Conservation (phyloP, 2,329 filamentous ascomycete genomes). For the Colletotrichum echinochloae region DNA sequence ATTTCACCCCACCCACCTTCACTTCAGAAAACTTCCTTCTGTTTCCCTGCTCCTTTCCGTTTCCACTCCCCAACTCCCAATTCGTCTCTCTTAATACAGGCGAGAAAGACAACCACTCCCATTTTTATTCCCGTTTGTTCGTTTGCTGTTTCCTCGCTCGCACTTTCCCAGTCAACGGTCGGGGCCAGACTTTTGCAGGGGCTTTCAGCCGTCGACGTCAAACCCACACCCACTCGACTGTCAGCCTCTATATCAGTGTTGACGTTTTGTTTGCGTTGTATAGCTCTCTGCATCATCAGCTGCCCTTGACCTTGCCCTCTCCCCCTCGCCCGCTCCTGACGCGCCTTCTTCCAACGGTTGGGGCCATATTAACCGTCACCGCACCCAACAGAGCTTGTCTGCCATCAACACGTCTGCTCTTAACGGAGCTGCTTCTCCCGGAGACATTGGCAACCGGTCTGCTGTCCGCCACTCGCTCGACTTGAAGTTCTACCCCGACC, state of each 20-base stretch:
- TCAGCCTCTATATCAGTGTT: slow-evolving; percentile 45
- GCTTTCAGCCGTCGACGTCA: slow-evolving; percentile 14
- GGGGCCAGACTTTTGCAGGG: slow-evolving; percentile 31
- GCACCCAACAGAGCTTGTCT: slow-evolving; percentile 71
- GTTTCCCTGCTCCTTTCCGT: neutral
- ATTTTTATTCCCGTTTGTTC: slow-evolving; percentile 28
- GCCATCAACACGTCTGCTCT: slow-evolving; percentile 56
- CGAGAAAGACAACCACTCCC: neutral
- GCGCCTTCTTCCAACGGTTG: slow-evolving; percentile 62
- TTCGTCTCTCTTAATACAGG: neutral
- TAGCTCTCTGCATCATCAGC: slow-evolving; percentile 85
- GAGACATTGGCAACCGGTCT: slow-evolving; percentile 60
- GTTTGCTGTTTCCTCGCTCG: slow-evolving; percentile 6
- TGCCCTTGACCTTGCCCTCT: slow-evolving; percentile 82
- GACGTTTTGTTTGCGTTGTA: slow-evolving; percentile 50
- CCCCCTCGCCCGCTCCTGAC: slow-evolving; percentile 74
- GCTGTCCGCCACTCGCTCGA: slow-evolving; percentile 71
- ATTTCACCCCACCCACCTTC: slow-evolving; percentile 16
- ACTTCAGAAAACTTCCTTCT: neutral
- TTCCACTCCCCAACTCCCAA: too few relatives aligned
- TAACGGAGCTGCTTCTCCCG: slow-evolving; percentile 53
- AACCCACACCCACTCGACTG: slow-evolving; percentile 30
- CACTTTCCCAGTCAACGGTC: slow-evolving; percentile 10
- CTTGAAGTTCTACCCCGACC: slow-evolving; percentile 63
- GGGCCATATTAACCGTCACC: slow-evolving; percentile 75